phyloP scores from a whole-genome alignment of 164 flowering plant species.

The Chloranthus sessilifolius region DNA sequence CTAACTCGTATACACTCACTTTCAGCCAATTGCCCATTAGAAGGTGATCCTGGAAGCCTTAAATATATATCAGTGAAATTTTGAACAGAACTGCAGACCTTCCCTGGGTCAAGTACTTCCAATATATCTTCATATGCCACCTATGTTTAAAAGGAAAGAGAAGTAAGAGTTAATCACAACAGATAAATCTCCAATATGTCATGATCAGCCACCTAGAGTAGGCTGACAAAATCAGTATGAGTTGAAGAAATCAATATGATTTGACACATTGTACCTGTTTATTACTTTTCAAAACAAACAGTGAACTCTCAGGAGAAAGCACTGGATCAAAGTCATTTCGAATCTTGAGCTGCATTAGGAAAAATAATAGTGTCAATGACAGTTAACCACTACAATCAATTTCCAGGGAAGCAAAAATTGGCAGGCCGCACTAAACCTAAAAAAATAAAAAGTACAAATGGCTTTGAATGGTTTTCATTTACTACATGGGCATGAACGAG shows the following conservation, averaged over 20 bases:
- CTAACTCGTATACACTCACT: conserved; percentile 96
- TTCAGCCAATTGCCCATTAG: conserved; percentile 77
- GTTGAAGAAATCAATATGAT: not conserved
- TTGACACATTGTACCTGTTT: conserved; percentile 51
- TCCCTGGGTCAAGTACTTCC: conserved; percentile 76
- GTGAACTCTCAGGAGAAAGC: conserved; percentile 96
- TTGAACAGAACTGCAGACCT: conserved; percentile 89
- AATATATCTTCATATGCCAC: conserved; percentile 86
- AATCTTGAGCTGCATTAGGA: conserved; percentile 71
- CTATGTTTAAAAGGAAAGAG: conserved; percentile 26
- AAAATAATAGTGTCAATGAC: conserved; percentile 1
- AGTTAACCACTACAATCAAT: not conserved
- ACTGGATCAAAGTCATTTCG: conserved; percentile 99
- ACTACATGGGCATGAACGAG: conserved; percentile 99
- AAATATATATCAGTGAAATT: conserved; percentile 88
- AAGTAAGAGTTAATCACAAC: not conserved
- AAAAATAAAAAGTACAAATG: not conserved
- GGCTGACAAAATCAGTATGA: not conserved
- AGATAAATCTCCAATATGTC: too few relatives aligned
- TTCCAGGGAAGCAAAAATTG: not conserved
- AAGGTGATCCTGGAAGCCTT: conserved; percentile 70
- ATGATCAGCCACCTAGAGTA: conserved; percentile 4
- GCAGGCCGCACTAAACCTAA: not conserved
- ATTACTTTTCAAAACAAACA: conserved; percentile 93
- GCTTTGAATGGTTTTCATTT: not conserved